Base-by-base conservation (phyloP, 2,329 filamentous ascomycete genomes). In the Exserohilum turcica region DNA sequence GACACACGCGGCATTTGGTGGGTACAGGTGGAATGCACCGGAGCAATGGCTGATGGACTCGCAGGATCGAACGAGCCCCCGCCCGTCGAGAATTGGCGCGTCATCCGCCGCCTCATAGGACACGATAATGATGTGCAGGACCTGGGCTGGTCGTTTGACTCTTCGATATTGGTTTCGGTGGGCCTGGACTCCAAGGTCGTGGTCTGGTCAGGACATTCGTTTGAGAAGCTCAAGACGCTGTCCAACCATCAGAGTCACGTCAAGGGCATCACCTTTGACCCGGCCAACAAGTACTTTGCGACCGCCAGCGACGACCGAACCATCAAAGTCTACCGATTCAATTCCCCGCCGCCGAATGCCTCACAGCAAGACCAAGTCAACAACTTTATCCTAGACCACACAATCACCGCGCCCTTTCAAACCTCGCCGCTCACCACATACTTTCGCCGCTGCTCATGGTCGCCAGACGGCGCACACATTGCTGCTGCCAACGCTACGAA, bases 91-190 rank as follows among this genome's bases (percentile, higher is more conserved):
- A 97, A 97, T 67, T 99, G 94, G 94, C 92, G 96, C 76, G 96
- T 96, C 18, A 89, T 92, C 67, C 90, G 91, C 71, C 88, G 94
- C 59, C 80, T 99, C 46, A 94, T 97, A 54, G 95, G 94, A 13
- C 95, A 99, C 73, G 94, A 99, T 69, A 99, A 97, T 71, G 94
- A 99, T 77, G 92, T 99, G 5, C 94, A 99, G 76, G 95, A 99
- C 78, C 80, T 99, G 53, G 94, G 92, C 27, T 99, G 94, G 94
- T 96, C 94, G 16, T 88, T 88, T 71, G 94, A 99, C 78, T 96
- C 92, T 27, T 97, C 93, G 1, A 91, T 99, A 48, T 80, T 99
- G 56, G 92, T 97, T 4, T 97, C 94, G 0, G 94, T 99, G 21
- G 95, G 94, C 1, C 79, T 99, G 63, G 94, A 99, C 76, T 97